These are phyloP conservation scores for Spergularia marina DNA, from an alignment of 148 eudicot genomes.

Conservation along the genomic window DNA sequence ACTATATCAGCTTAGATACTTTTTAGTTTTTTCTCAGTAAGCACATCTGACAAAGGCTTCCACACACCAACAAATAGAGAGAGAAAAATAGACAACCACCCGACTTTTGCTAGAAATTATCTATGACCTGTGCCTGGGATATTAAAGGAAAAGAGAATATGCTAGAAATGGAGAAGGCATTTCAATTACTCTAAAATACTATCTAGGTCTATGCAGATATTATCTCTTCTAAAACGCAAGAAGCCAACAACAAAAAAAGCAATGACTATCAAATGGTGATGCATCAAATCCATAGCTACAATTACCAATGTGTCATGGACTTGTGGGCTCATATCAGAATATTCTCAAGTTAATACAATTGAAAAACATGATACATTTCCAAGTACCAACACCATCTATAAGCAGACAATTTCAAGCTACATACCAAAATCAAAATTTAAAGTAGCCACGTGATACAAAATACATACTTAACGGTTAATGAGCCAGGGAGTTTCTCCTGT, in stretches of 20 bases:
- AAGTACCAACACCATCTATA: background rate
- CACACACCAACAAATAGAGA: background rate
- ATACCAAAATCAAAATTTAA: background rate
- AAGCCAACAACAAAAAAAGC: background rate
- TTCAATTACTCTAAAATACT: background rate
- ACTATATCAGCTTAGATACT: background rate
- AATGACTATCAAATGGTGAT: background rate
- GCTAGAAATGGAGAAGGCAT: background rate
- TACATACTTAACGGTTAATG: slow-evolving; percentile 21
- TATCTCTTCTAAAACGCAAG: background rate
- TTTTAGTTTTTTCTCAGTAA: too few species aligned
- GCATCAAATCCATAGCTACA: background rate
- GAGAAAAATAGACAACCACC: background rate
- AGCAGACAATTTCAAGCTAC: background rate
- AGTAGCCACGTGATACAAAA: background rate
- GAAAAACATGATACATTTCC: background rate
- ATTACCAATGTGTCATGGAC: background rate
- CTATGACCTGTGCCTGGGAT: background rate
- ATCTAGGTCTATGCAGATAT: background rate
- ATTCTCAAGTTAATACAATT: background rate
- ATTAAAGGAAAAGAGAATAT: background rate
- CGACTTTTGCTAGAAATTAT: background rate
- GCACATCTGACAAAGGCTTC: background rate
- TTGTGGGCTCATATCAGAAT: background rate
- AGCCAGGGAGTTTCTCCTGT: slow-evolving; percentile 20